Conservation (phyloP, 2,329 filamentous ascomycete genomes). For the Phyllosticta citriasiana region DNA sequence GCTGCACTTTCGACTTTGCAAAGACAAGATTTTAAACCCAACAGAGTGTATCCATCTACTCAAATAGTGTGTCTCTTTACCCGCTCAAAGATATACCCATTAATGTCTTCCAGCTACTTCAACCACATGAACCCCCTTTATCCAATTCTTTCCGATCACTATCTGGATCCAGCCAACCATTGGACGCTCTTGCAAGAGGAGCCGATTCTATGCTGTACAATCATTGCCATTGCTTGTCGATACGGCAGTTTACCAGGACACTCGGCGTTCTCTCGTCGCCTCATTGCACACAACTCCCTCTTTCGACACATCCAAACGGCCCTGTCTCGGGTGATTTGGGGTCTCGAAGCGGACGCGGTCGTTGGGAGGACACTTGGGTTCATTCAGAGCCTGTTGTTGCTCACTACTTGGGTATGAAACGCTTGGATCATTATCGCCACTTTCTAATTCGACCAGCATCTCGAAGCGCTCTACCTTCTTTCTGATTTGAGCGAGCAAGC, state of each 20-base stretch:
- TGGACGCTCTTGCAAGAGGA: slow-evolving; percentile 2
- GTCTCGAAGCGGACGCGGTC: slow-evolving; percentile 1
- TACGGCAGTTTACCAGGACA: slow-evolving; percentile 4
- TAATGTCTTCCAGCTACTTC: neutral
- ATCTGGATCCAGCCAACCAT: slow-evolving; percentile 3
- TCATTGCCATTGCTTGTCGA: neutral
- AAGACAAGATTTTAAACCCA: slow-evolving; percentile 2
- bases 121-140: neutral
- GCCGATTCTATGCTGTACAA: slow-evolving; percentile 3
- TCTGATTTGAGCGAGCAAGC: neutral
- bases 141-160: slow-evolving; percentile 6
- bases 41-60: slow-evolving; percentile 3
- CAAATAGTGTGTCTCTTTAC: neutral
- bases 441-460: neutral
- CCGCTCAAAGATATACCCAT: neutral
- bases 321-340: slow-evolving; percentile 1
- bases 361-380: neutral
- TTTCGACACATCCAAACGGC: slow-evolving; percentile 3
- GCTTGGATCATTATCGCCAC: too few species aligned
- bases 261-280: neutral
- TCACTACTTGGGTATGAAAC: neutral
- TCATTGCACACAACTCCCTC: neutral
- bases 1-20: slow-evolving; percentile 6
- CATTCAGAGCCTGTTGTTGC: slow-evolving; percentile 2
- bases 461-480: slow-evolving; percentile 1